phyloP scores from a whole-genome alignment of 2,329 filamentous ascomycete genomes.

The Elsinoe australis region DNA sequence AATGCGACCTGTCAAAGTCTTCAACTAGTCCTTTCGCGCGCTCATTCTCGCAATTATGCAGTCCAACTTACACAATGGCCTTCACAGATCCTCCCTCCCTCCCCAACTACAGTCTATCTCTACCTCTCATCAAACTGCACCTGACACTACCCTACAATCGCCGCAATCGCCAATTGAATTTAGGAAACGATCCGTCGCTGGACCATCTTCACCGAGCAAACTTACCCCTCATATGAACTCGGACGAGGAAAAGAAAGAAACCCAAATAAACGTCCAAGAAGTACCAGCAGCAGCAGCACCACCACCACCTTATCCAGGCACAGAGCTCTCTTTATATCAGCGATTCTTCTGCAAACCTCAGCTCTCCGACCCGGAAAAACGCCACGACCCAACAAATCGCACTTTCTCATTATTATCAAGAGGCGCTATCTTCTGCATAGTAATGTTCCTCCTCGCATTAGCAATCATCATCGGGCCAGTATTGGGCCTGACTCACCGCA shows the following conservation, averaged over 20 bases:
- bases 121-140: background rate
- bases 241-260: conserved; percentile 2
- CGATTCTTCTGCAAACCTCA: conserved; percentile 14
- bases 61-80: conserved; percentile 15
- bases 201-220: background rate
- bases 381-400: conserved; percentile 12
- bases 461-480: conserved; percentile 24
- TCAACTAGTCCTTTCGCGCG: background rate
- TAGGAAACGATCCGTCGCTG: conserved; percentile 3
- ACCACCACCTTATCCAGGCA: conserved; percentile 12
- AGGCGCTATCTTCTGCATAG: conserved; percentile 21
- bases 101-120: conserved; percentile 1
- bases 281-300: background rate
- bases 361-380: conserved; percentile 11
- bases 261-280: background rate
- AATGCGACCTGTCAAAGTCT: conserved; percentile 4
- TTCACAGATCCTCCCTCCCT: background rate
- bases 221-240: background rate
- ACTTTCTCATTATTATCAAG: conserved; percentile 26
- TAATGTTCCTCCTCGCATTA: conserved; percentile 21
- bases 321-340: conserved; percentile 6
- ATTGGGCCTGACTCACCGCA: conserved; percentile 19
- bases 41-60: conserved; percentile 8
- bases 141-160: conserved; percentile 4
- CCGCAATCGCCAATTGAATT: conserved; percentile 7